These are phyloP conservation scores for Monosporascus sp. DNA, from an alignment of 2,329 filamentous ascomycete genomes.

Conservation along the genomic window DNA sequence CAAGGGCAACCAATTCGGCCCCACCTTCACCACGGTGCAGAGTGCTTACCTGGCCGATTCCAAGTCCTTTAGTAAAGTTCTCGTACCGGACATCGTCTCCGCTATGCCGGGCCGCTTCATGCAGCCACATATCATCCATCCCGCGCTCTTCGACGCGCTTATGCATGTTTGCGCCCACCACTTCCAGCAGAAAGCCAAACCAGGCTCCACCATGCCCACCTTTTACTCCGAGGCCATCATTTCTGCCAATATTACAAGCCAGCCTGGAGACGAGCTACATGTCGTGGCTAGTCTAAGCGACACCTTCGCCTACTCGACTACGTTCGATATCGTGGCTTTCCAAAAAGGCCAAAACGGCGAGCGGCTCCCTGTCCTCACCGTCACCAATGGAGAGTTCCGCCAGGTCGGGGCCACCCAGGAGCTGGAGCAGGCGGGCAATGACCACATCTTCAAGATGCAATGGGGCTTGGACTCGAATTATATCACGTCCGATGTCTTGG, in stretches of 20 bases:
- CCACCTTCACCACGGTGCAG: neutral
- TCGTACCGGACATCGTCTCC: neutral
- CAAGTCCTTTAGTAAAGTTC: neutral
- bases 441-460: neutral
- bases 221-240: neutral
- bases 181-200: neutral
- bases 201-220: constrained; percentile 1
- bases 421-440: neutral
- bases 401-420: neutral
- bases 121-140: constrained; percentile 5
- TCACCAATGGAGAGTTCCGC: neutral
- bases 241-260: constrained; percentile 1
- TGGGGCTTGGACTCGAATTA: neutral
- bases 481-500: neutral
- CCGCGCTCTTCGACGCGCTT: constrained; percentile 1
- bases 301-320: neutral
- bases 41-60: neutral
- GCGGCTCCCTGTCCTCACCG: neutral
- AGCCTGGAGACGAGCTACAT: neutral
- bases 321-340: neutral
- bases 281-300: neutral
- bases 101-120: constrained; percentile 3
- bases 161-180: neutral
- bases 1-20: constrained; percentile 4
- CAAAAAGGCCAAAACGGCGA: neutral